Base-by-base conservation (phyloP, 73 alveolate species). In the Stentor coeruleus region DNA sequence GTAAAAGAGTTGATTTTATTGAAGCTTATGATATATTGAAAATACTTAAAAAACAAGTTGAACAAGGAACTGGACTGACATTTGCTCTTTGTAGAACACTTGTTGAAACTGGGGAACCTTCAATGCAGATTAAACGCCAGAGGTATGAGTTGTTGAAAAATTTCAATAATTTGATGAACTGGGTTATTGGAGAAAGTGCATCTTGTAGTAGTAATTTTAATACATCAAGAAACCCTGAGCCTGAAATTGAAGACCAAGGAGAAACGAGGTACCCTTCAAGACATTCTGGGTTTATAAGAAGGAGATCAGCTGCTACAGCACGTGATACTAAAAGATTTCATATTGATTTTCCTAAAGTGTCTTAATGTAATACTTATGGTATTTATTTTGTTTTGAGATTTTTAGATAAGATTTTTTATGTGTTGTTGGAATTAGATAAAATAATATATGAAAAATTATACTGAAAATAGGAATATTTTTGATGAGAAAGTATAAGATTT, bases 161-260 rank as follows among this genome's bases (percentile, higher is more conserved):
- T 31, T 20, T 66, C 79, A 66, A 20, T 66, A 20, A 26, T 66
- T 31, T 66, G 11, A 31, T 66, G 20, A 66, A 66, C 37, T 66
- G 79, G 79, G 33, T 66, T 14, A 33, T 26, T 31, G 79, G 79
- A 66, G 79, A 66, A 66, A 49, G 28, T 49, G 66, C 66, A 49
- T 11, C 28, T 49, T 20, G 28, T 49, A 20, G 66, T 11, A 6
- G 6, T 49, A 49, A 49, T 20, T 49, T 11, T 49, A 11, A 6
- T 20, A 11, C 20, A 20, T 20, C 6, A 49, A 49, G 20, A 49
- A 20, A 11, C 6, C 20, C 20, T 49, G 66, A 49, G 66, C 6
- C 66, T 49, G 20, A 6, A 11, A 20, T 11, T 49, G 66, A 49
- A 11, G 66, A 49, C 20, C 28, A 49, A 11, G n/a, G n/a, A n/a